Conservation (phyloP, 2,329 filamentous ascomycete genomes). For the Lachnellula occidentalis region DNA sequence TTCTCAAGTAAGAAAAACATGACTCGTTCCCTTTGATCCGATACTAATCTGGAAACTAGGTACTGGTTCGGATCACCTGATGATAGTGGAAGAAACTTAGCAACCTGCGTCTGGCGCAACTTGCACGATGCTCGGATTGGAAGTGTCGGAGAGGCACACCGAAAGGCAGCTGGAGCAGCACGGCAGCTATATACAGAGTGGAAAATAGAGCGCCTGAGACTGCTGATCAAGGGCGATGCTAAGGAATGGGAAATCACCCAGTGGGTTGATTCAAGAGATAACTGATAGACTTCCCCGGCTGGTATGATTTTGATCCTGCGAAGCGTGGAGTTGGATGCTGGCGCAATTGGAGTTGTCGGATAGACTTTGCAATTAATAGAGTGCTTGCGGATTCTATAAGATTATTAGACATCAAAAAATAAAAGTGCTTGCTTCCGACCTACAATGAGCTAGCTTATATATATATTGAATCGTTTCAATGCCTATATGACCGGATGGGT, state of each 20-base stretch:
- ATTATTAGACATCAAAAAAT: neutral
- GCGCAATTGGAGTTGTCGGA: neutral
- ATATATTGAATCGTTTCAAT: too few relatives aligned
- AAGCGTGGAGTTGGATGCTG: neutral
- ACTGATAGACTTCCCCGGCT: neutral
- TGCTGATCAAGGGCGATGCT: slow-evolving; percentile 63
- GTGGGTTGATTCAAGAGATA: slow-evolving; percentile 42
- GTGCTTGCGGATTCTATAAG: neutral
- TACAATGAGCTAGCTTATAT: too few relatives aligned
- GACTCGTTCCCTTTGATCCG: slow-evolving; percentile 5
- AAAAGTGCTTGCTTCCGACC: too few relatives aligned
- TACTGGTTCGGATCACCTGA: slow-evolving; percentile 87
- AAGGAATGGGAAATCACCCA: slow-evolving; percentile 57
- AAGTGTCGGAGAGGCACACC: slow-evolving; percentile 54
- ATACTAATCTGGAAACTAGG: slow-evolving; percentile 33
- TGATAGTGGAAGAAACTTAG: slow-evolving; percentile 66
- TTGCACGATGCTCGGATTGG: slow-evolving; percentile 54
- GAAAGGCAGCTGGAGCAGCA: slow-evolving; percentile 59
- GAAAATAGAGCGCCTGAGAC: slow-evolving; percentile 63
- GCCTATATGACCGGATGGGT: too few relatives aligned
- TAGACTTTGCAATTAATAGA: neutral
- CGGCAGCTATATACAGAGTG: slow-evolving; percentile 61
- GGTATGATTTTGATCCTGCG: neutral
- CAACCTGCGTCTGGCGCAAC: slow-evolving; percentile 68
- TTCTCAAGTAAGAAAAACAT: slow-evolving; percentile 60